Conservation (phyloP, 1,284 basidiomycete genomes). For the Rhodotorula sp. region DNA sequence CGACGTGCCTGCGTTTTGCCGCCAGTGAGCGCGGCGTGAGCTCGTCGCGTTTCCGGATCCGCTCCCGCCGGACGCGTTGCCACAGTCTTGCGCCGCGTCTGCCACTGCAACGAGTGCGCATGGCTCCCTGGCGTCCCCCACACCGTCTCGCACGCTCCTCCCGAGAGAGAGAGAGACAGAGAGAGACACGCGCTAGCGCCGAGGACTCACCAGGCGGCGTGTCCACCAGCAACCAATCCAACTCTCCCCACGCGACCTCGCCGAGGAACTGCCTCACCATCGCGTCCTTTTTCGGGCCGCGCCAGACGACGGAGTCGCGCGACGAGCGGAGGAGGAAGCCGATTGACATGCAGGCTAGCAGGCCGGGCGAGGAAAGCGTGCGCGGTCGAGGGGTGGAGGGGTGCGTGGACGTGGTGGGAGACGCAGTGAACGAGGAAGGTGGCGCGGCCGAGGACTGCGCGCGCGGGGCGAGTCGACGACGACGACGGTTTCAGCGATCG, state of each 20-base stretch:
- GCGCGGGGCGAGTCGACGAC: background rate
- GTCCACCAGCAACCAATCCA: conserved; percentile 95
- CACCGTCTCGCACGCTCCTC: no score
- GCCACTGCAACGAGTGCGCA: no score
- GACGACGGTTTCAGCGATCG: background rate
- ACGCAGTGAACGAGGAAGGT: background rate
- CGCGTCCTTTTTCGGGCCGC: conserved; percentile 98
- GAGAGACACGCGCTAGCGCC: no score
- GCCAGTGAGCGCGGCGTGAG: no score
- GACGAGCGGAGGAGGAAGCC: conserved; percentile 83
- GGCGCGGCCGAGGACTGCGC: background rate
- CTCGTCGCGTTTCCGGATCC: no score
- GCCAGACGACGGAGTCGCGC: conserved; percentile 90
- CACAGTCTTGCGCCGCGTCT: no score
- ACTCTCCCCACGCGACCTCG: conserved; percentile 93
- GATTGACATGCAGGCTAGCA: conserved; percentile 92
- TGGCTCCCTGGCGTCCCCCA: no score
- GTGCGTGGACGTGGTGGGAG: background rate
- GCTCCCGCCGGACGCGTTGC: no score
- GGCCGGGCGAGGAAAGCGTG: conserved; percentile 32
- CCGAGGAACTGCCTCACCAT: conserved; percentile 98
- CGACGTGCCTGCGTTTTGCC: conserved; percentile 90
- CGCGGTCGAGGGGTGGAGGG: no score
- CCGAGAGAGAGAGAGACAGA: background rate
- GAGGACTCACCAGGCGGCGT: conserved; percentile 82